Evolutionary conservation across 495 filamentous ascomycete genomes (phyloP).

Genomic region (Penicillium subrubescens): DNA sequence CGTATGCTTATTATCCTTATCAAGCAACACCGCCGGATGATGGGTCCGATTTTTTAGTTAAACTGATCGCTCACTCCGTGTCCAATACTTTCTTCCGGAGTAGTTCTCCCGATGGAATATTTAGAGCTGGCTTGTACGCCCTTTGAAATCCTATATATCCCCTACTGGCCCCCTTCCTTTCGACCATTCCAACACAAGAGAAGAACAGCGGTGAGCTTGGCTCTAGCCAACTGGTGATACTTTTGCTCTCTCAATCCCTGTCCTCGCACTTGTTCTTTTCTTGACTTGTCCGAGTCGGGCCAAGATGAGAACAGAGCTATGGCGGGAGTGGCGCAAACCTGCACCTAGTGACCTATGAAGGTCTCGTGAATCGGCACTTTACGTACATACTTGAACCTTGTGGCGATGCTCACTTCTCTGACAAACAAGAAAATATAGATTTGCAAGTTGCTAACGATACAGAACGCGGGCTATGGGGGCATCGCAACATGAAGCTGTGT

Average conservation of each 20-base stretch:
- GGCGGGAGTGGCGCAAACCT: not conserved
- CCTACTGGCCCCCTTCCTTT: not conserved
- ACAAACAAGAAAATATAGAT: not conserved
- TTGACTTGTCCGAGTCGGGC: not conserved
- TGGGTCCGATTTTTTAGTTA: not conserved
- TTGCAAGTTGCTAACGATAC: not conserved
- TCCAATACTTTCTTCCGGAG: not conserved
- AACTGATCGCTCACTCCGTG: not conserved
- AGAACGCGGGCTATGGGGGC: slow-evolving; percentile 19
- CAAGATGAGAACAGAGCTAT: not conserved
- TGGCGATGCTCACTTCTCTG: not conserved
- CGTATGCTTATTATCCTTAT: not conserved
- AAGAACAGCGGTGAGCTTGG: not conserved
- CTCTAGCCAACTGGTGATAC: not conserved
- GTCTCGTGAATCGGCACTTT: not conserved
- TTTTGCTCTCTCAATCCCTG: not conserved
- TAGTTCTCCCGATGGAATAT: not conserved
- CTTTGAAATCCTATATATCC: not conserved
- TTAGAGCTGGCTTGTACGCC: not conserved
- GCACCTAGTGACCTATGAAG: not conserved
- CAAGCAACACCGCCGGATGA: not conserved
- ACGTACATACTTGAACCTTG: not conserved
- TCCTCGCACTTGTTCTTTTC: not conserved
- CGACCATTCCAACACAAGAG: not conserved
- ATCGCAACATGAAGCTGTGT: slow-evolving; percentile 29